Base-by-base conservation (phyloP, 2,329 filamentous ascomycete species). In the Colletotrichum higginsianum region DNA sequence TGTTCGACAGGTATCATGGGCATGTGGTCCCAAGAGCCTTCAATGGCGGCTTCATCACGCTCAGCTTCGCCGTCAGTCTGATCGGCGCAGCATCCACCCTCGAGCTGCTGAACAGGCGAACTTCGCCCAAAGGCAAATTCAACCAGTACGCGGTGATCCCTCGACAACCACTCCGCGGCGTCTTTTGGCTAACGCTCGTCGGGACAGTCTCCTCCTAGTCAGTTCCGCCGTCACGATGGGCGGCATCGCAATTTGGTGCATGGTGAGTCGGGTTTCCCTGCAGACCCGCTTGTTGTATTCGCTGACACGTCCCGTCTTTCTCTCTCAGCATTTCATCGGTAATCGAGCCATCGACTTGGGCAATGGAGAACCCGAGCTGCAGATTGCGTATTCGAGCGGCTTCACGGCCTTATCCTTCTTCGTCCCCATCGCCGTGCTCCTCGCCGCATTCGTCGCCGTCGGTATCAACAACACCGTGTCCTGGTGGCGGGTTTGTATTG, bases 381-480 rank as follows among this genome's bases (percentile, higher is more conserved):
- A 96, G 74, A 91, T 96, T 62, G 87, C 89, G 46, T 97, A 96
- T 84, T 93, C 88, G 62, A 84, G 89, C 66, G 88, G 88, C 35
- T 93, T 91, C 79, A 96, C 94, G 0, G 89, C 90, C 0, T 82
- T 95, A 11, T 97, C 94, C 0, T 94, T 96, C 76, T 92, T 97
- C 77, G 84, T 97, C 13, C 94, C 94, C 0, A 91, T 97, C 57
- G 74, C 93, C 42, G 93, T 96, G 23, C 86, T 97, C 5, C 86
- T 93, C 21, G 79, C 89, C 9, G 93, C 94, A 23, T 95, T 97
- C 77, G 86, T 92, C 71, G 87, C 91, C 44, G 89, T 93, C 55
- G 93, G 90, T 7, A 86, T 87, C 38, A 87, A 87, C 75, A 88
- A 89, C 73, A 83, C 80, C 38, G 85, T 92, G 16, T 87, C 86